phyloP scores from a whole-genome alignment of 139 green algal genomes.

The Chlorella sorokiniana region DNA sequence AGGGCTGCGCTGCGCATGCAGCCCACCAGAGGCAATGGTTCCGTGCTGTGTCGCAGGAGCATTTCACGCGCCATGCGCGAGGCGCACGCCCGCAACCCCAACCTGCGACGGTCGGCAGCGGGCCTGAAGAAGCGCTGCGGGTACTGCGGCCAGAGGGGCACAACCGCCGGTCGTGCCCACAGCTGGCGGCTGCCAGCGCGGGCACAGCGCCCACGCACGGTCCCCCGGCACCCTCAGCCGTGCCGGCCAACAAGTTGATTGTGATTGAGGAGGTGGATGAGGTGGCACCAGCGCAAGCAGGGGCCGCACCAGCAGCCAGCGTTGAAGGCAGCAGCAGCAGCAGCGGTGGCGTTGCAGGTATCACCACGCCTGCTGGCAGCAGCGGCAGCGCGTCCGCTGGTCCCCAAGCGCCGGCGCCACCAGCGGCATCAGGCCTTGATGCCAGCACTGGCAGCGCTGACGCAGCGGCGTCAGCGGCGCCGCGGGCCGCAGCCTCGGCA shows the following conservation, averaged over 20 bases:
- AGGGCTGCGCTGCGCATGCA: too few species aligned
- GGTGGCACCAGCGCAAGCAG: neutral
- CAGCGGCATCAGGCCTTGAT: too few species aligned
- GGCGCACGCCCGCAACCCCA: slow-evolving; percentile 29
- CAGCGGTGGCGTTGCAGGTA: neutral
- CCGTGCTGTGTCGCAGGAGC: slow-evolving; percentile 7
- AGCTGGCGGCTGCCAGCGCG: slow-evolving; percentile 15
- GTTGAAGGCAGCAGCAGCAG: neutral
- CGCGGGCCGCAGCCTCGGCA: neutral
- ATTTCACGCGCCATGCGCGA: slow-evolving; percentile 24
- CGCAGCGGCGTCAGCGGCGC: neutral
- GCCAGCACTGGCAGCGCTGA: neutral
- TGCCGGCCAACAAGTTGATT: neutral
- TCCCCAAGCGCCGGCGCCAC: too few species aligned
- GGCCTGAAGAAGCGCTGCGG: slow-evolving; percentile 37
- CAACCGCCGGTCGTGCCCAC: slow-evolving; percentile 41
- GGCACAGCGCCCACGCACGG: too few species aligned
- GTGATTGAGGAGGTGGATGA: slow-evolving; percentile 28
- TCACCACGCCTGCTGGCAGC: too few species aligned
- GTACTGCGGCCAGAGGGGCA: slow-evolving; percentile 40
- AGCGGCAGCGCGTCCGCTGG: neutral
- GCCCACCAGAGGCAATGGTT: too few species aligned
- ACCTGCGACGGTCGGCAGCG: slow-evolving; percentile 22
- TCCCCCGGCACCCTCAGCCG: neutral
- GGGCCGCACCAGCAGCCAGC: neutral